phyloP scores from a whole-genome alignment of 306 rosid species.

The Begonia fuchsioides region DNA sequence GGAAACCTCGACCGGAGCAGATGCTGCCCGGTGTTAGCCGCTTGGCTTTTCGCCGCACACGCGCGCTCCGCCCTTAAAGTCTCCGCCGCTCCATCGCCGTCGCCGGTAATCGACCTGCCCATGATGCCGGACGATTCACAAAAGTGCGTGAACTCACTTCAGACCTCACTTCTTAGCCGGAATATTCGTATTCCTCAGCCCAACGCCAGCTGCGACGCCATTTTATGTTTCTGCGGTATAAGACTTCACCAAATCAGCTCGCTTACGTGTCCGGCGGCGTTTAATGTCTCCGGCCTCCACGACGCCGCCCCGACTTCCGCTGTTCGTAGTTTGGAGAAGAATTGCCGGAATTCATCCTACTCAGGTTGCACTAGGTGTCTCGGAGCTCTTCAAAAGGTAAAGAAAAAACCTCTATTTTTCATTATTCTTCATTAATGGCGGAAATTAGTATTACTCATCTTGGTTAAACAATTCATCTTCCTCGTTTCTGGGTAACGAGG shows the following conservation, averaged over 20 bases:
- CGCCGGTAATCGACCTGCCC: slow-evolving; percentile 34
- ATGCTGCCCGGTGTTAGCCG: slow-evolving; percentile 90
- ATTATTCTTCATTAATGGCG: no score
- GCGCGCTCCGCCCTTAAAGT: slow-evolving; percentile 62
- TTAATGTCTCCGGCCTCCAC: slow-evolving; percentile 40
- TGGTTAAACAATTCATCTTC: no score
- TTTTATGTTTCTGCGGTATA: slow-evolving; percentile 86
- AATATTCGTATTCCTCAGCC: slow-evolving; percentile 73
- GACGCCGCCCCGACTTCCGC: slow-evolving; percentile 69
- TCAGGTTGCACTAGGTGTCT: slow-evolving; percentile 86
- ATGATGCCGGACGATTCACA: slow-evolving; percentile 98
- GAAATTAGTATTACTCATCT: no score
- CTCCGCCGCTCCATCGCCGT: slow-evolving; percentile 25
- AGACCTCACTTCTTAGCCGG: slow-evolving; percentile 45
- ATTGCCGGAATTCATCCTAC: slow-evolving; percentile 67
- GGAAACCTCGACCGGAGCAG: slow-evolving; percentile 84
- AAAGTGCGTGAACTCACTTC: slow-evolving; percentile 82
- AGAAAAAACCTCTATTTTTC: background rate
- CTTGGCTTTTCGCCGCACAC: slow-evolving; percentile 96
- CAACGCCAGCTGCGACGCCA: slow-evolving; percentile 78
- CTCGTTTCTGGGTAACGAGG: no score
- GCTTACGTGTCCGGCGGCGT: slow-evolving; percentile 69
- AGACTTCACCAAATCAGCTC: slow-evolving; percentile 82
- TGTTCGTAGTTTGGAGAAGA: slow-evolving; percentile 48
- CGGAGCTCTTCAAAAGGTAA: slow-evolving; percentile 65